Evolutionary conservation across 345 rosid genomes (phyloP), one percentile per base, ranked within the genome.

Genomic region (Pistacia integerrima): DNA sequence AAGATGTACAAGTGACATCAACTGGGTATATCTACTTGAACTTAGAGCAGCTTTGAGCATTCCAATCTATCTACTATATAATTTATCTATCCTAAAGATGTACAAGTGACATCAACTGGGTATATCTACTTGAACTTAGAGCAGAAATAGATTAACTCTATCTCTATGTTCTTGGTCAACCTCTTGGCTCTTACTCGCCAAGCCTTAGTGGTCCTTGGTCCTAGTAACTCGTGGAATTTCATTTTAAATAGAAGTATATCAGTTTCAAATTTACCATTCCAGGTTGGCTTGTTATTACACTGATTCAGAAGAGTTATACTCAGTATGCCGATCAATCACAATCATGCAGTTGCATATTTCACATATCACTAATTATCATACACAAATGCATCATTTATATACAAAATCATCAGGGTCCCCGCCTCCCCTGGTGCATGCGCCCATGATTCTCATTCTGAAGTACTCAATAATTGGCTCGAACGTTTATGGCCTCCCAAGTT

Each of bases 301-400:
- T 5, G 1, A 48, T 69, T 16, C 73, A 28, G 18, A 3, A 49
- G 52, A 11, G 10, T 49, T 49, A 49, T 11, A 49, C 52, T 13
- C 22, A 69, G 22, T 58, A 11, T 68, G 36, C 30, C 30, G 59
- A 28, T 69, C 59, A 48, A 49, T 67, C 71, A 22, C 72, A 30
- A 18, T 25, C 41, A 33, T 25, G 20, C 38, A 49, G 72, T 25
- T 69, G 41, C 20, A 51, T 22, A 22, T 9, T 7, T 2, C 52
- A 22, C 22, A 44, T 11, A 44, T 28, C 55, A 46, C 16, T n/a
- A 20, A 11, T 46, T 22, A 66, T 66, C 55, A 41, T 22, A n/a
- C 28, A 65, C 33, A 65, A 65, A 20, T 1, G 11, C 36, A 46
- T 59, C 33, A 30, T 30, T 30, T 30, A 30, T 54, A n/a, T 69